Percentiles rank a stretch among this genome's conserved stretches.
These are phyloP conservation scores for Saccharomyces pastorianus DNA, from an alignment of 1,139 yeast species.

Conservation along the genomic window DNA sequence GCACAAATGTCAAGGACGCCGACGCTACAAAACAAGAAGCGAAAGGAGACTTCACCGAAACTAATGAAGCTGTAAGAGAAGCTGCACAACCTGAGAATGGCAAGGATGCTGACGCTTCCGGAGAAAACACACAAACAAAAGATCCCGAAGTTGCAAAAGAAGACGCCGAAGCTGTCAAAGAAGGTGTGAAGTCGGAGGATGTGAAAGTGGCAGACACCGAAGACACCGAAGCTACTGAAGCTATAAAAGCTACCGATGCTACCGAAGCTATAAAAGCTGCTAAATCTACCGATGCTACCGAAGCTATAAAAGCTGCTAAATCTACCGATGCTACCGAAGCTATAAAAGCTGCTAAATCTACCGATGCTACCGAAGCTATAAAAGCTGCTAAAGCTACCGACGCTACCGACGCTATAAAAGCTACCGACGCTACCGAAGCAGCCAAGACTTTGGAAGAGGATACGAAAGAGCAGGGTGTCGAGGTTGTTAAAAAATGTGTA, in stretches of 20 bases:
- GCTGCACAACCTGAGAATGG: not conserved
- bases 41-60: not conserved
- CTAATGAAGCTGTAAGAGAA: not conserved
- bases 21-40: not conserved
- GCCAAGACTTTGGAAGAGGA: too few relatives aligned
- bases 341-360: not conserved
- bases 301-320: too few relatives aligned
- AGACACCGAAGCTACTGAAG: too few relatives aligned
- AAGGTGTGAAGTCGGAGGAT: not conserved
- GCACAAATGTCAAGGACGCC: not conserved
- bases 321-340: too few relatives aligned
- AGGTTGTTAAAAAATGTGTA: too few relatives aligned
- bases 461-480: too few relatives aligned
- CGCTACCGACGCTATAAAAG: not conserved
- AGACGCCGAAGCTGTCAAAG: not conserved
- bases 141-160: not conserved
- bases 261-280: not conserved
- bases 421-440: too few relatives aligned
- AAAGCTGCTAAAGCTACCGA: not conserved
- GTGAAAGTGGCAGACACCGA: not conserved
- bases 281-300: too few relatives aligned
- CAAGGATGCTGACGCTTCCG: not conserved
- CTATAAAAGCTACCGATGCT: too few relatives aligned
- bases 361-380: not conserved
- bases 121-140: not conserved